Base-by-base conservation (phyloP, 257 asterid species). In the Solanum medicagineum region DNA sequence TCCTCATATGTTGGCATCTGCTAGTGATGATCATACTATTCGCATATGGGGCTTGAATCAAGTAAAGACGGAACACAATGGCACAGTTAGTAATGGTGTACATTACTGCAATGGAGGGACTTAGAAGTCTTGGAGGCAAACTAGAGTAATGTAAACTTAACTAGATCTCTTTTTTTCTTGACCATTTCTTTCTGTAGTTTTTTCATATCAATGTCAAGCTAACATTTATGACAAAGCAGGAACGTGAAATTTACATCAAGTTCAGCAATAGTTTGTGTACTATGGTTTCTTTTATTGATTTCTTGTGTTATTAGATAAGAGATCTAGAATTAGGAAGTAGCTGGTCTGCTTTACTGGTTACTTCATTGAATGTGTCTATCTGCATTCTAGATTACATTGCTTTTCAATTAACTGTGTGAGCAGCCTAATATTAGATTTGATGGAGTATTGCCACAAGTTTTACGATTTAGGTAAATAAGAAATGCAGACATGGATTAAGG, bases 1-100 rank as follows among this genome's bases (percentile, higher is more conserved):
- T 87, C 98, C 97, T 79, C 94, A 92, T 84, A 94, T 95, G 95
- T 89, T 95, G 85, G 98, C 97, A 29, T 94, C 98, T 47, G 98
- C 99, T 40, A 94, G 99, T 87, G 98, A 95, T 69, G 99, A 95
- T 87, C 94, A 92, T 29, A 94, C 98, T 4, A 94, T 95, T 84
- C 95, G 97, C 74, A 88, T 95, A 85, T 95, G 99, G 99, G 99
- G 99, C 60, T 81, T 94, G 87, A 80, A 90, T 59, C 92, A 87
- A 93, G 93, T 92, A 65, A 88, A 88, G 65, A 84, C 88, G 89
- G 84, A 88, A 79, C 82, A 57, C 84, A 90, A 87, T 29, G 93
- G 91, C 73, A 85, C 51, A 68, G 90, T 86, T 86, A 90, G 90
- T 80, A 93, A 94, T 88, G 98, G 98, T 56, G 89, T 89, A 71